Conservation (phyloP, 2,329 filamentous ascomycete species). For the Coleophoma cylindrospora region DNA sequence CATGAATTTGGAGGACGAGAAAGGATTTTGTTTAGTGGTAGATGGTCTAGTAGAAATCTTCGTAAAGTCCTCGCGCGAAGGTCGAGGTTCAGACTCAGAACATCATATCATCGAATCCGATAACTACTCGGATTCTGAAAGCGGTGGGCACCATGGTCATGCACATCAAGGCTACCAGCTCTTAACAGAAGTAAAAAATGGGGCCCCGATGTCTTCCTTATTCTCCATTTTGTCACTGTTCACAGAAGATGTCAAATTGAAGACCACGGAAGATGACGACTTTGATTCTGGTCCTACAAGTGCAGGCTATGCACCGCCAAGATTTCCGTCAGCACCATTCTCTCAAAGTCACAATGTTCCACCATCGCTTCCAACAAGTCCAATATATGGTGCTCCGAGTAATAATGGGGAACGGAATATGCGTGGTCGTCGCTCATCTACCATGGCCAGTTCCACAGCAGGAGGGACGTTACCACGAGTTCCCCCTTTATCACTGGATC, state of each 20-base stretch:
- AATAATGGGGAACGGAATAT: constrained; percentile 47
- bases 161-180: constrained; percentile 86
- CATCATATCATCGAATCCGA: constrained; percentile 34
- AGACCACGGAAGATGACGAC: constrained; percentile 56
- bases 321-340: constrained; percentile 18
- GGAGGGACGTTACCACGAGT: constrained; percentile 50
- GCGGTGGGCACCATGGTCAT: constrained; percentile 54
- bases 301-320: constrained; percentile 21
- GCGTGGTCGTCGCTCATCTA: constrained; percentile 30
- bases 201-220: constrained; percentile 94
- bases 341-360: constrained; percentile 21
- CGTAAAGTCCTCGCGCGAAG: constrained; percentile 75
- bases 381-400: constrained; percentile 22
- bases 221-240: constrained; percentile 97
- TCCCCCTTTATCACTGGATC: constrained; percentile 70
- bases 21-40: constrained; percentile 95
- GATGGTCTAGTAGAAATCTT: constrained; percentile 97
- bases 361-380: constrained; percentile 25
- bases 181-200: constrained; percentile 94
- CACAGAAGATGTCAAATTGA: constrained; percentile 86
- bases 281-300: constrained; percentile 30
- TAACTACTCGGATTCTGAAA: constrained; percentile 58
- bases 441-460: constrained; percentile 24
- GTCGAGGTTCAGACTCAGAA: constrained; percentile 34
- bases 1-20: constrained; percentile 90